A percentile compares a stretch with the other conserved stretches of the same genome.
Evolutionary conservation across 1,139 yeast genomes (phyloP).

Genomic region (Hyphopichia khmerensis): DNA sequence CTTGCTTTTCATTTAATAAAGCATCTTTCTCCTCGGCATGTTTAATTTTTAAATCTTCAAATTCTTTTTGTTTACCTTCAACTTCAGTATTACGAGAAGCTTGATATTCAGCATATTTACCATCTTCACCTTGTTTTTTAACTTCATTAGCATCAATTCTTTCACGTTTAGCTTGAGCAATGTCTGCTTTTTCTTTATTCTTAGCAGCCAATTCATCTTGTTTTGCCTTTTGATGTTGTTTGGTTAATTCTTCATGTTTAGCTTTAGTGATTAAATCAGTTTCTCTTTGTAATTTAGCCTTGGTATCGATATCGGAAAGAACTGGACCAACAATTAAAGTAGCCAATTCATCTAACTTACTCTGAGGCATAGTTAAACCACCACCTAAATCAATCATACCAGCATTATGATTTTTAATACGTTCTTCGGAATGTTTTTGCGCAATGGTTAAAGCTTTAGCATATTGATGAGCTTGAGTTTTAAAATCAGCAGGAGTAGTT

Average conservation of each 20-base stretch:
- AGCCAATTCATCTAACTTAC: slow-evolving; percentile 83
- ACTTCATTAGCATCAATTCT: slow-evolving; percentile 39
- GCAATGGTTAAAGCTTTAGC: slow-evolving; percentile 62
- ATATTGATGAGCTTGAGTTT: slow-evolving; percentile 43
- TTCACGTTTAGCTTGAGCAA: slow-evolving; percentile 39
- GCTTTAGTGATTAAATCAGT: slow-evolving; percentile 44
- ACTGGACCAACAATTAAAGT: slow-evolving; percentile 80
- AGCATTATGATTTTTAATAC: slow-evolving; percentile 42
- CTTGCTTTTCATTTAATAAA: slow-evolving; percentile 37
- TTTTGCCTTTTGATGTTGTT: slow-evolving; percentile 46
- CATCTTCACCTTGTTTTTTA: slow-evolving; percentile 40
- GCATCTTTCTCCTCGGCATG: slow-evolving; percentile 39
- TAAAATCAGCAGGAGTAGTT: slow-evolving; percentile 31
- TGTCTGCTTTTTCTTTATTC: slow-evolving; percentile 41
- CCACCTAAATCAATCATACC: slow-evolving; percentile 85
- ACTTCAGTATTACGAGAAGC: slow-evolving; percentile 37
- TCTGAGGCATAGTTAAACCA: slow-evolving; percentile 74
- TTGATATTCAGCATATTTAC: slow-evolving; percentile 33
- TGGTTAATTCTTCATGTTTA: slow-evolving; percentile 34
- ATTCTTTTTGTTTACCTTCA: slow-evolving; percentile 34
- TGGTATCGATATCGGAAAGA: slow-evolving; percentile 67
- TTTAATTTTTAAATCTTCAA: slow-evolving; percentile 29
- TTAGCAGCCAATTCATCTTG: slow-evolving; percentile 51
- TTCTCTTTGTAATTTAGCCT: slow-evolving; percentile 72
- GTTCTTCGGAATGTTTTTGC: slow-evolving; percentile 58